Base-by-base conservation (phyloP, 768 basidiomycete genomes). In the Russula abietina region DNA sequence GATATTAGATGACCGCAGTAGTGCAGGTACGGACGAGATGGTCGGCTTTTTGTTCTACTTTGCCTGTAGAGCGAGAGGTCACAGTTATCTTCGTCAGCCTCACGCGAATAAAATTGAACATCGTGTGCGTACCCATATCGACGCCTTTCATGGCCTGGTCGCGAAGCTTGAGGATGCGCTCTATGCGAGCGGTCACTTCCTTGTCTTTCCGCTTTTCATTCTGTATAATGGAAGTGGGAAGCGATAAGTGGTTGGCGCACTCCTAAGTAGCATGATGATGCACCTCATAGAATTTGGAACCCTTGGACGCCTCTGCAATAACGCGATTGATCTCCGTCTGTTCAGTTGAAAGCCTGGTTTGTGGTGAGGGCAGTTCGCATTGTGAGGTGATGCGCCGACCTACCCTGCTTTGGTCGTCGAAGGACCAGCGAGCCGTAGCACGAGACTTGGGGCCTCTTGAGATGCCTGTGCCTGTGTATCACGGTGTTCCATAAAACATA, bases 131-230 rank as follows among this genome's bases (percentile, higher is more conserved):
- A 88, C 74, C 63, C 26, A 73, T 72, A 68, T 91, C 83, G 17
- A 78, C 80, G 0, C 78, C 83, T 45, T 75, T 79, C 60, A 83
- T 63, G 3, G 78, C 76, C 49, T 86, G 83, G 66, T 90, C 85
- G 26, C 83, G 80, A 64, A 80, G 80, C 64, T 82, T 82, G 58
- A 92, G 73, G 39, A 93, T 83, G 69, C 78, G 83, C 53, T 80
- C 75, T 59, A 98, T 93, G 67, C 87, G 82, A 61, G 84, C 81
- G 0, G 88, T 92, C 51, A 97, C 75, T 55, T 91, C 89, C 67
- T 86, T 86, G 73, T 98, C 93, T 71, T 91, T 94, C 70, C 83
- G 82, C 73, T 91, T 93, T 77, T 97, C 93, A 67, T 95, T 93
- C 84, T 91, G 68, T 38, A 60, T 65, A 24, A 41, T 51, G 51